These are phyloP conservation scores for Cephaloascus fragrans DNA, from an alignment of 805 yeast genomes.

Conservation along the genomic window DNA sequence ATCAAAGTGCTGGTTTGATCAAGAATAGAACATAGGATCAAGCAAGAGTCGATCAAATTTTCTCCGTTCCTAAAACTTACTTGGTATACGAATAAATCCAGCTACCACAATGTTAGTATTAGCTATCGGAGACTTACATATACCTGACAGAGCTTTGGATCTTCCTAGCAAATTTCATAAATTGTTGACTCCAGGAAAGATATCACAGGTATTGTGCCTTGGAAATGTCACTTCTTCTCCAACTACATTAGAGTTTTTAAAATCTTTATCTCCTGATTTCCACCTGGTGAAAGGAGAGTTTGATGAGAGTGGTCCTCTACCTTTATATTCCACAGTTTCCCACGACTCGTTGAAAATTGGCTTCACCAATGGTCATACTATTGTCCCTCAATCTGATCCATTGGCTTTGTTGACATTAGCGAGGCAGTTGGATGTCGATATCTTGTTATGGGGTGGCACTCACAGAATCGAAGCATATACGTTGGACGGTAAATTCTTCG, in stretches of 20 bases:
- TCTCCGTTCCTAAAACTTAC: too few species aligned
- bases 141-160: constrained; percentile 76
- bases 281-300: constrained; percentile 77
- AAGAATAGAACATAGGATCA: too few species aligned
- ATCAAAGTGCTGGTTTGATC: too few species aligned
- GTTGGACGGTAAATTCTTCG: constrained; percentile 82
- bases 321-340: constrained; percentile 53
- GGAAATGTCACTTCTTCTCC: constrained; percentile 75
- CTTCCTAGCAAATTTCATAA: constrained; percentile 57
- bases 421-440: constrained; percentile 85
- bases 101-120: constrained; percentile 43
- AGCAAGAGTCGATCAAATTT: too few species aligned
- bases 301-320: constrained; percentile 48
- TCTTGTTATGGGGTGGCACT: constrained; percentile 87
- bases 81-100: too few species aligned
- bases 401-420: constrained; percentile 75
- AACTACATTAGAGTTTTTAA: constrained; percentile 53
- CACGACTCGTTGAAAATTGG: constrained; percentile 75
- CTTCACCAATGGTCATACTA: constrained; percentile 71
- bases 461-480: constrained; percentile 91
- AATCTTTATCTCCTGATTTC: constrained; percentile 60
- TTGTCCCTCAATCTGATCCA: constrained; percentile 83
- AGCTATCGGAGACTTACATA: constrained; percentile 83
- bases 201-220: constrained; percentile 72
- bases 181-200: constrained; percentile 75